Base-by-base conservation (phyloP, 2,329 filamentous ascomycete genomes). In the Dothistroma pini region DNA sequence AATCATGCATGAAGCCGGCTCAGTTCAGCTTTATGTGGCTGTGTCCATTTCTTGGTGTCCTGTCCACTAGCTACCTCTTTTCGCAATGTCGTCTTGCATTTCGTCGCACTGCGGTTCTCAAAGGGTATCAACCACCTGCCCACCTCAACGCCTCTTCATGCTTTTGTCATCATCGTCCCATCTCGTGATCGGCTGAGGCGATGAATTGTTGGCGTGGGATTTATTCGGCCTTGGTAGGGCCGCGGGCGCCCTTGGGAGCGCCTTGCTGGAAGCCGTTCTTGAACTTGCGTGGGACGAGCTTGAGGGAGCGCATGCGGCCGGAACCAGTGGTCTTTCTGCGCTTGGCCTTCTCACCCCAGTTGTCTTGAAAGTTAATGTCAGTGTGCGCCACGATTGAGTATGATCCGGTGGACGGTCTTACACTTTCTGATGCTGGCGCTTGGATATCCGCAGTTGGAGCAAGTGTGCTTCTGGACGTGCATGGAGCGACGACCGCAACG, bases 341-440 rank as follows among this genome's bases (percentile, higher is more conserved):
- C 91, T 97, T 97, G 76, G 93, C 93, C 90, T 99, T 99, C 88
- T 97, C 93, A 81, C 90, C 87, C 95, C 95, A 99, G 90, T 99
- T 97, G 89, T 89, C 93, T 97, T 78, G 78, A 47, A 19, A 19
- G 31, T 49, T 44, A 50, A 38, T 60, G 56, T 68, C 62, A 68
- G 66, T 66, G 38, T 44, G n/a, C 19, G 51, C 10, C 3, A 21
- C 12, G n/a, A 25, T 31, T 16, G 51, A 29, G 59, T 14, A 11
- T 48, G 22, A 52, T 38, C 56, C 34, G 44, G 44, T 54, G 52
- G 57, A 55, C 50, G 59, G 48, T 57, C 93, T 79, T 96, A 97
- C 93, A 99, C 88, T 96, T 96, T 81, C 95, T 89, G 81, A 86
- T 93, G 88, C 96, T 96, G 81, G 95, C 95, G 79, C 92, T 84